phyloP scores from a whole-genome alignment of 2,329 filamentous ascomycete species.

The Cercospora canescens region DNA sequence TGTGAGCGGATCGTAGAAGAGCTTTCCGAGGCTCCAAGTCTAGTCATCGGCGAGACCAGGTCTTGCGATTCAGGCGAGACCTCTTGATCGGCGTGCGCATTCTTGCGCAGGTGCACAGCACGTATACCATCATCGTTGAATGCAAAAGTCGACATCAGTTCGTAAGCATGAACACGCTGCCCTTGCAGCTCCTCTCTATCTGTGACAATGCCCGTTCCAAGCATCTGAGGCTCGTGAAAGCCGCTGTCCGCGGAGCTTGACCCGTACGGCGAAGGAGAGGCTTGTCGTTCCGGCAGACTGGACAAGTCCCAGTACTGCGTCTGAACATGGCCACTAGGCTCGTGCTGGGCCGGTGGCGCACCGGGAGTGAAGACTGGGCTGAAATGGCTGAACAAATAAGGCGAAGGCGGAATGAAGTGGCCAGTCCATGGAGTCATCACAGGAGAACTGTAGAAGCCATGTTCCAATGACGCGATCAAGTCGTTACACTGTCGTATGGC shows the following conservation, averaged over 20 bases:
- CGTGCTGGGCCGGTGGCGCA: constrained; percentile 3
- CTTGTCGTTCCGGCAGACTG: constrained; percentile 29
- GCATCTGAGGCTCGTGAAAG: constrained; percentile 27
- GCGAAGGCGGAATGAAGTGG: constrained; percentile 23
- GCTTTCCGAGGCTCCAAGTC: constrained; percentile 8
- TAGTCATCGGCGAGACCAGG: constrained; percentile 9
- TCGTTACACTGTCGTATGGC: constrained; percentile 29
- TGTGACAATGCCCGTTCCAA: constrained; percentile 4
- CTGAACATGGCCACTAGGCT: constrained; percentile 10
- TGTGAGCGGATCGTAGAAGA: constrained; percentile 7
- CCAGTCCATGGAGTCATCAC: constrained; percentile 23
- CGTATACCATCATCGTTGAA: constrained; percentile 1
- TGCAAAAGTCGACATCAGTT: constrained; percentile 20
- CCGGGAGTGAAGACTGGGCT: constrained; percentile 24
- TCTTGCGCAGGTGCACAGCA: neutral
- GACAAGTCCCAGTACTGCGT: constrained; percentile 35
- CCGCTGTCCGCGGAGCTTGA: constrained; percentile 31
- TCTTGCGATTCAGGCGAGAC: constrained; percentile 10
- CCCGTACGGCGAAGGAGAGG: constrained; percentile 21
- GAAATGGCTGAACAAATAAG: constrained; percentile 25
- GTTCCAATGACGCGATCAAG: constrained; percentile 28
- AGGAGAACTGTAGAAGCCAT: constrained; percentile 17
- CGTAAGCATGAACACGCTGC: constrained; percentile 29
- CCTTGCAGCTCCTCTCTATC: constrained; percentile 15
- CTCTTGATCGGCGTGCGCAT: constrained; percentile 1